These are phyloP conservation scores for Fusarium domesticum DNA, from an alignment of 2,329 filamentous ascomycete species.

Conservation along the genomic window DNA sequence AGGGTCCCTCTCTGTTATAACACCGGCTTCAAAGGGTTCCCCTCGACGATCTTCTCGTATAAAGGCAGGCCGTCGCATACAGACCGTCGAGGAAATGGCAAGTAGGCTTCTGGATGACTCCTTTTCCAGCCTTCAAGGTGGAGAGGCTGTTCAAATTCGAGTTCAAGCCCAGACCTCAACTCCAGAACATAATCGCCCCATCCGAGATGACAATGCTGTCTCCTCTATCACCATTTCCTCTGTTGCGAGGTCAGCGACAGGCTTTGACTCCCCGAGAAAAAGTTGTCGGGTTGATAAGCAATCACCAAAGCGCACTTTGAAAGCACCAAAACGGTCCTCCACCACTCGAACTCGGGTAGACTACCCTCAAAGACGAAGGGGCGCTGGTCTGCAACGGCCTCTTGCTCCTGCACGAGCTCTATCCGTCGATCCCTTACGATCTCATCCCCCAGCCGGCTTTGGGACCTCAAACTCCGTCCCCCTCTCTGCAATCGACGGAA, in stretches of 20 bases:
- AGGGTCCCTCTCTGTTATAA: conserved; percentile 3
- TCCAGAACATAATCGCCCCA: background rate
- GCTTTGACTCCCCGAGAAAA: conserved; percentile 1
- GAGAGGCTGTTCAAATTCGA: conserved; percentile 8
- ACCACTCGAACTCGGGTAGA: conserved; percentile 11
- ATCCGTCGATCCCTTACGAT: conserved; percentile 20
- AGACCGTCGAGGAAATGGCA: conserved; percentile 30
- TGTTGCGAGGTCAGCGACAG: conserved; percentile 2
- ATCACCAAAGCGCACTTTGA: conserved; percentile 7
- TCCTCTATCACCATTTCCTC: conserved; percentile 13
- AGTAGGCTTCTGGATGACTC: conserved; percentile 31
- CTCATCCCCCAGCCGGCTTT: conserved; percentile 13
- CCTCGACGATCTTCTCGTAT: conserved; percentile 12
- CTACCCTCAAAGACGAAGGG: conserved; percentile 13
- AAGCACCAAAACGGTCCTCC: conserved; percentile 12
- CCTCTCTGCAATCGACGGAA: conserved; percentile 14
- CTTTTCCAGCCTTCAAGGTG: conserved; percentile 4
- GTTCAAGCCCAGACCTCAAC: conserved; percentile 4
- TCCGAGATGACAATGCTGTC: background rate
- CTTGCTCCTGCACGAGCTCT: conserved; percentile 11
- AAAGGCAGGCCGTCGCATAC: conserved; percentile 4
- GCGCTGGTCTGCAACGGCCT: conserved; percentile 13
- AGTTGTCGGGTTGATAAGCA: conserved; percentile 11
- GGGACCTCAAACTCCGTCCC: conserved; percentile 8
- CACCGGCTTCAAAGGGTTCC: conserved; percentile 1